phyloP scores from a whole-genome alignment of 345 rosid species.

The Hibiscus syriacus region DNA sequence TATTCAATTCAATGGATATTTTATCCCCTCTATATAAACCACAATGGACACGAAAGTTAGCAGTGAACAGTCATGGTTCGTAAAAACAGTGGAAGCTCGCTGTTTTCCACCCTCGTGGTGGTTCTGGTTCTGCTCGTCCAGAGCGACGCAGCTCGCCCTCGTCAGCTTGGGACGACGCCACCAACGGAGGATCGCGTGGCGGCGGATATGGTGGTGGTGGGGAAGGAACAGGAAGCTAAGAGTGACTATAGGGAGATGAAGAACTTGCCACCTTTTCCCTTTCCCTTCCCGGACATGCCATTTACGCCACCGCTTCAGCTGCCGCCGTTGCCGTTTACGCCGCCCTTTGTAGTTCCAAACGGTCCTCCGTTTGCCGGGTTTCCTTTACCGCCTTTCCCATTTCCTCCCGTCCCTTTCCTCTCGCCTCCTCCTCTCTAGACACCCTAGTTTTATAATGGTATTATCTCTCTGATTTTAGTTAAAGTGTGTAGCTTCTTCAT shows the following conservation, averaged over 20 bases:
- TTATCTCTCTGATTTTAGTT: too few species aligned
- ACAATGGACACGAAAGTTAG: too few species aligned
- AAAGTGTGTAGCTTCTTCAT: too few species aligned
- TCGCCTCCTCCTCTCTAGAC: neutral
- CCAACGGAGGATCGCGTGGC: too few species aligned
- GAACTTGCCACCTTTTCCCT: conserved; percentile 7
- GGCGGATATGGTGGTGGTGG: neutral
- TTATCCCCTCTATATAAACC: too few species aligned
- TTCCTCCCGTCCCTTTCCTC: neutral
- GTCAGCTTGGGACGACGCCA: neutral
- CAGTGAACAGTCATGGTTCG: neutral
- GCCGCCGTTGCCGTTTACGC: neutral
- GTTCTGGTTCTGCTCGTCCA: neutral
- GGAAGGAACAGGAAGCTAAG: neutral
- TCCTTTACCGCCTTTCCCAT: neutral
- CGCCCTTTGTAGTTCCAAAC: too few species aligned
- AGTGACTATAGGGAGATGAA: neutral
- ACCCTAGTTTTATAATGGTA: too few species aligned
- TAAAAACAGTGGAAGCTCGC: neutral
- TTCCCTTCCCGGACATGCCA: neutral
- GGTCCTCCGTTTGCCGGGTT: neutral
- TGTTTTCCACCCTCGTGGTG: neutral
- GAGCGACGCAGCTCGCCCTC: neutral
- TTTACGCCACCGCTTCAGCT: neutral
- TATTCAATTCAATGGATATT: too few species aligned